Percentiles rank a stretch among this genome's conserved stretches.
These are phyloP conservation scores for Wickerhamomyces bovis DNA, from an alignment of 805 yeast genomes.

Conservation along the genomic window DNA sequence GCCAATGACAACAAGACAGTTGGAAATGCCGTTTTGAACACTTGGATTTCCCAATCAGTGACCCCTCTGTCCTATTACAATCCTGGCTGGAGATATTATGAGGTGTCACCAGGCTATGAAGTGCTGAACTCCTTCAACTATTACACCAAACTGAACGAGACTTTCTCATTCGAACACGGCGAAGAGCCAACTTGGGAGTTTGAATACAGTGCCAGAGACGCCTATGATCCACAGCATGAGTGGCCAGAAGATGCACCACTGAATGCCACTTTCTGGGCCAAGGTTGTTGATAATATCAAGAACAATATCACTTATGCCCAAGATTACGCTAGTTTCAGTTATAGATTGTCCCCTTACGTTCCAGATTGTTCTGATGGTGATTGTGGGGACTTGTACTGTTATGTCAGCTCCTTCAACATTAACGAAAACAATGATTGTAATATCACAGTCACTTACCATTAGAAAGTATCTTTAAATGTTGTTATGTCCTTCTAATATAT, in stretches of 20 bases:
- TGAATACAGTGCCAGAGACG: conserved; percentile 60
- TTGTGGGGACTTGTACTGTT: conserved; percentile 17
- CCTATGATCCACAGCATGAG: conserved; percentile 39
- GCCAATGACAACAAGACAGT: conserved; percentile 38
- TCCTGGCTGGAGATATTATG: conserved; percentile 71
- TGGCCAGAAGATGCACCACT: conserved; percentile 60
- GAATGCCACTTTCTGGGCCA: conserved; percentile 65
- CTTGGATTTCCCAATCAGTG: conserved; percentile 62
- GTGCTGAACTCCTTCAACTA: conserved; percentile 55
- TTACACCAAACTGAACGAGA: conserved; percentile 53
- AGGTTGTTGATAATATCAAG: conserved; percentile 29
- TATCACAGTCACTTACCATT: not conserved
- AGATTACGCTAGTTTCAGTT: conserved; percentile 40
- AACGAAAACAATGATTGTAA: conserved; percentile 15
- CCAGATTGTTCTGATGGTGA: conserved; percentile 38
- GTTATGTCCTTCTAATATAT: no score
- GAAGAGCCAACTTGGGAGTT: conserved; percentile 56
- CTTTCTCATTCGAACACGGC: conserved; percentile 42
- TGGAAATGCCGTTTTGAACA: conserved; percentile 45
- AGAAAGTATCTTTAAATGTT: no score
- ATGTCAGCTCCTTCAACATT: conserved; percentile 17
- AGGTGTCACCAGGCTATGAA: conserved; percentile 51
- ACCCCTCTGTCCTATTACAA: conserved; percentile 56
- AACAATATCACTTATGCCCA: conserved; percentile 41
- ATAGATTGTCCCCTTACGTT: conserved; percentile 49